Percentiles rank a stretch among this genome's conserved stretches.
phyloP scores from a whole-genome alignment of 495 filamentous ascomycete species.

The Trichoderma orchidacearum region DNA sequence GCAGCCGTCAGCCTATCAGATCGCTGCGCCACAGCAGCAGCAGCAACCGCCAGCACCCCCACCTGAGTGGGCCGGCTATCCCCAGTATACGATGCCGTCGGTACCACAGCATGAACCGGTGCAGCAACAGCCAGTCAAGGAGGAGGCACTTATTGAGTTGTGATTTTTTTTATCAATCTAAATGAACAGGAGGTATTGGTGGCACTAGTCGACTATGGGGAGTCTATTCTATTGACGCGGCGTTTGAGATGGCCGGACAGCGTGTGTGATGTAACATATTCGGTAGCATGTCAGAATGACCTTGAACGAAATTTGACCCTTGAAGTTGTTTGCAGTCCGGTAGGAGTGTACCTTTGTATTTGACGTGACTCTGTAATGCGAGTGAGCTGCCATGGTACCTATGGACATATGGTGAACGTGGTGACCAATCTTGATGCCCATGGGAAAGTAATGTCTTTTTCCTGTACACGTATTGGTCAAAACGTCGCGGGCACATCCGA shows the following conservation, averaged over 20 bases:
- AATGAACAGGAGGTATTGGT: constrained; percentile 12
- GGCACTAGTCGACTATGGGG: not conserved
- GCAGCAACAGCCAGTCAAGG: constrained; percentile 42
- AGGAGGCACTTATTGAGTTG: constrained; percentile 88
- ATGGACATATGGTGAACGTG: no score
- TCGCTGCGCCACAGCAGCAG: constrained; percentile 12
- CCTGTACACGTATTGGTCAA: no score
- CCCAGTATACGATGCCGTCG: constrained; percentile 49
- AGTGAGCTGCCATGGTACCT: no score
- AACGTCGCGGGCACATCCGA: no score
- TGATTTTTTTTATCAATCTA: constrained; percentile 23
- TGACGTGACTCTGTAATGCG: no score
- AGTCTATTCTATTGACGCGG: constrained; percentile 31
- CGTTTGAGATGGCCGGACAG: constrained; percentile 9
- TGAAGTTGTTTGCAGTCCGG: no score
- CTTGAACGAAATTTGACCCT: not conserved
- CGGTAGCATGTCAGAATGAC: not conserved
- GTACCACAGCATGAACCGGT: constrained; percentile 49
- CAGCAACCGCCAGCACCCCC: constrained; percentile 12
- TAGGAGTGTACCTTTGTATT: no score
- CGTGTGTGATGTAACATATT: not conserved
- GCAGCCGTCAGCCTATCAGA: constrained; percentile 8
- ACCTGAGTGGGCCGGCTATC: constrained; percentile 40
- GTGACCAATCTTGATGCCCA: no score
- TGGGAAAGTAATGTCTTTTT: no score